Base-by-base conservation (phyloP, 805 yeast genomes). In the Candida ovalis region DNA sequence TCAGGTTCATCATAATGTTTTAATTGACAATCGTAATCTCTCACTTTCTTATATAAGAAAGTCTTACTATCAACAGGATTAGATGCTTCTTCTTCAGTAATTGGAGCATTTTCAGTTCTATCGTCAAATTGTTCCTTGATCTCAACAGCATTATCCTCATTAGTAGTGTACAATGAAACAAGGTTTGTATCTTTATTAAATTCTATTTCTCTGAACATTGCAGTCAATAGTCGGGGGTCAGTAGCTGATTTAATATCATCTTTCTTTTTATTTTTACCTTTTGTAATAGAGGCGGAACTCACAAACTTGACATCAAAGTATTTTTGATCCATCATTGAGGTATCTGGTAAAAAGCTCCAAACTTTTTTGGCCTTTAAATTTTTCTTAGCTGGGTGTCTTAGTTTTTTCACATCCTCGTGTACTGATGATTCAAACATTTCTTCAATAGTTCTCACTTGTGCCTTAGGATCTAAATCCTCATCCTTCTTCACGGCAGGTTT, bases 261-360 rank as follows among this genome's bases (percentile, higher is more conserved):
- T 54, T 50, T 57, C 55, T 46, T 64, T 63, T 50, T 70, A 59
- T 45, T 55, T 33, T 61, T 63, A 35, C 75, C 72, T 47, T 66
- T 61, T 19, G 64, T 55, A 23, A 76, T 58, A 2, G 82, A 76
- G 2, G 85, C 83, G 10, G 81, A 73, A 4, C 83, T 82, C 4
- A 74, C 61, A 56, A 88, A 79, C 63, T 84, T 86, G 39, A 88
- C 70, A 28, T 81, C 74, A 58, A 80, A 71, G 59, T 77, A 89
- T 45, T 76, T 79, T 56, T 88, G 83, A 67, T 94, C 99, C 77
- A 89, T 75, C 76, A 87, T 79, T n/a, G 92, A 82, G 9, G 94
- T 82, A 66, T 94, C 97, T 7, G 99, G 99, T 52, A 91, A 71
- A 24, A 94, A 70, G 23, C 85, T 84, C 88, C 90, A 88, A 1